Evolutionary conservation across 179 eudicot species (phyloP).

Genomic region (Actinidia chinensis): DNA sequence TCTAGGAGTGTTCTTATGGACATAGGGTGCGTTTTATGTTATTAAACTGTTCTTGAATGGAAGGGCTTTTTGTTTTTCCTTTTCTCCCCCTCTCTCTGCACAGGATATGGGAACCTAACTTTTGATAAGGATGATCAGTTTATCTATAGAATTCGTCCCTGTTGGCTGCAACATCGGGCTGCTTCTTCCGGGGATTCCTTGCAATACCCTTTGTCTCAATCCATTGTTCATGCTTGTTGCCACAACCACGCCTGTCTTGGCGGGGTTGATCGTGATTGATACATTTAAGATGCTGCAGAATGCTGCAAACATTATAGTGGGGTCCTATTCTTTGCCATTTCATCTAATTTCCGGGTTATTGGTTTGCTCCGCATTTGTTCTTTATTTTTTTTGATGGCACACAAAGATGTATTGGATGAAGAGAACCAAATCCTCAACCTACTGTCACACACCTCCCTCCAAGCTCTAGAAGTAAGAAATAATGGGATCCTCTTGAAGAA

Average conservation of each 20-base stretch:
- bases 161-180: conserved; percentile 98
- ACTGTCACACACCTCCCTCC: too few relatives aligned
- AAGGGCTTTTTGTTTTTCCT: conserved; percentile 4
- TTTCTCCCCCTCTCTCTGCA: background rate
- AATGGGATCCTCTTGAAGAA: too few relatives aligned
- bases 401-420: too few relatives aligned
- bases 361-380: conserved; percentile 3
- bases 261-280: conserved; percentile 93
- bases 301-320: conserved; percentile 54
- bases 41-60: too few relatives aligned
- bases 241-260: conserved; percentile 89
- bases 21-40: background rate
- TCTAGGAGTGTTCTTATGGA: background rate
- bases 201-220: conserved; percentile 98
- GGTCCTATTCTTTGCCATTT: conserved; percentile 22
- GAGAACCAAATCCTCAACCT: too few relatives aligned
- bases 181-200: conserved; percentile 87
- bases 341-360: background rate
- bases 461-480: too few relatives aligned
- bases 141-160: conserved; percentile 94
- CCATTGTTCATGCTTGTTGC: conserved; percentile 98
- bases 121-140: conserved; percentile 94
- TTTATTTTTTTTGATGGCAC: background rate
- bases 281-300: conserved; percentile 86
- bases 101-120: conserved; percentile 81